Evolutionary conservation across 345 rosid genomes (phyloP), one percentile per base, ranked within the genome.

Genomic region (Erucastrum elatum): DNA sequence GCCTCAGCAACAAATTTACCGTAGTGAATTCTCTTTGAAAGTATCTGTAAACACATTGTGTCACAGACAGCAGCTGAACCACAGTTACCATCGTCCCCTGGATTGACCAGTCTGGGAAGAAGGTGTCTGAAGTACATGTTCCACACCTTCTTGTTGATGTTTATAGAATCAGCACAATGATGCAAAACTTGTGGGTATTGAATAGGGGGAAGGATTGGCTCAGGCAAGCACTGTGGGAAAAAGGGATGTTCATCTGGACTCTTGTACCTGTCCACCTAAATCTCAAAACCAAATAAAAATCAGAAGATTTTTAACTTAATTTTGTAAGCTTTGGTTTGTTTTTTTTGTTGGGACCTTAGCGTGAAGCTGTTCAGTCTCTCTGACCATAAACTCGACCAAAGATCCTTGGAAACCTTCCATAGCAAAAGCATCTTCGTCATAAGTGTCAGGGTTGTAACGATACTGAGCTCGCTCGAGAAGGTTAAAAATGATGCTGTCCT

Each of bases 231-330:
- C 17, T 72, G 71, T 2, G 87, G 93, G 81, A 87, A 89, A 82
- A 90, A 90, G 7, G 93, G 90, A 77, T 89, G 91, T 72, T 91
- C 96, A 78, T 89, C 91, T 4, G 96, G 91, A 73, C 93, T 91
- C 71, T 83, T 81, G 83, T 84, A 89, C 72, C 93, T 82, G 68
- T 87, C 96, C 75, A 87, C 87, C 91, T 89, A 29, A 77, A 77
- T 13, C 55, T 35, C 59, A 74, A 62, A 30, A 51, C 37, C 61
- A 63, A 64, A 31, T 39, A 31, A 69, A 44, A 75, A 44, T 12
- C 70, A 75, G 68, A 41, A 68, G 37, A 34, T 29, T 29, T 33
- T 4, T 33, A 21, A 21, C 21, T 33, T 33, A 33, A 33, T 33
- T 6, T 33, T 21, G 21, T 21, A 21, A 33, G 5, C 35, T 33